A percentile compares a stretch with the other conserved stretches of the same genome.
phyloP scores from a whole-genome alignment of 371 early-diverging fungal species.

The Mortierella sp. region DNA sequence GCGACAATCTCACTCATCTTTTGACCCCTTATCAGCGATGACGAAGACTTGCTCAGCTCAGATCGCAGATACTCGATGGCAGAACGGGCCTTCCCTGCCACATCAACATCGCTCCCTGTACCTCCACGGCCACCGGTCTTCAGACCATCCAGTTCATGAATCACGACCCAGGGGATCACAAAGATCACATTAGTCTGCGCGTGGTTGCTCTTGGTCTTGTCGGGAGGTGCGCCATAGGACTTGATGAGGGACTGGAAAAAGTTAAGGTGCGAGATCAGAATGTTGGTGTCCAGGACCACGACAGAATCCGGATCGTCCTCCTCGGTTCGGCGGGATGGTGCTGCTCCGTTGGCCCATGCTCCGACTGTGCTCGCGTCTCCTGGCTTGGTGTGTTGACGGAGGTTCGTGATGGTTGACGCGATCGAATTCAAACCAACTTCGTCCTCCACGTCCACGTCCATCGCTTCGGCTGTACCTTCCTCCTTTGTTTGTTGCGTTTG shows the following conservation, averaged over 20 bases:
- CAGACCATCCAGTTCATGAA: slow-evolving; percentile 58
- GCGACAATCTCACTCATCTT: slow-evolving; percentile 52
- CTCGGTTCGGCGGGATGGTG: not conserved
- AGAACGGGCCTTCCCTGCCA: slow-evolving; percentile 33
- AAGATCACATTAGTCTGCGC: slow-evolving; percentile 26
- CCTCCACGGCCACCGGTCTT: slow-evolving; percentile 18
- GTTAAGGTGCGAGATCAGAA: slow-evolving; percentile 57
- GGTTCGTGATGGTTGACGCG: slow-evolving; percentile 42
- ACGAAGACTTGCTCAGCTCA: slow-evolving; percentile 32
- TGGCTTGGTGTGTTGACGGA: slow-evolving; percentile 29
- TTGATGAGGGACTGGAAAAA: slow-evolving; percentile 48
- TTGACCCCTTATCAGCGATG: slow-evolving; percentile 46
- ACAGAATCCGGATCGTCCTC: slow-evolving; percentile 20
- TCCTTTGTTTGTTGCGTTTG: not conserved
- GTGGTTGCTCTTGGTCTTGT: too few species aligned
- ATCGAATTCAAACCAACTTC: slow-evolving; percentile 29
- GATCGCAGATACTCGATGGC: slow-evolving; percentile 54
- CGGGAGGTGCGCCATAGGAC: slow-evolving; percentile 16
- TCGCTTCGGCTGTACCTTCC: slow-evolving; percentile 18
- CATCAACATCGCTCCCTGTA: slow-evolving; percentile 28
- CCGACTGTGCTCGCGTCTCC: slow-evolving; percentile 8
- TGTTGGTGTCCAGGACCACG: slow-evolving; percentile 58
- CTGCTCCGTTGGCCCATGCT: slow-evolving; percentile 29
- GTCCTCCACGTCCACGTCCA: slow-evolving; percentile 55
- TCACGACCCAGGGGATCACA: slow-evolving; percentile 59